phyloP scores from a whole-genome alignment of 352 stramenopile species.

The Phytophthora sp. region DNA sequence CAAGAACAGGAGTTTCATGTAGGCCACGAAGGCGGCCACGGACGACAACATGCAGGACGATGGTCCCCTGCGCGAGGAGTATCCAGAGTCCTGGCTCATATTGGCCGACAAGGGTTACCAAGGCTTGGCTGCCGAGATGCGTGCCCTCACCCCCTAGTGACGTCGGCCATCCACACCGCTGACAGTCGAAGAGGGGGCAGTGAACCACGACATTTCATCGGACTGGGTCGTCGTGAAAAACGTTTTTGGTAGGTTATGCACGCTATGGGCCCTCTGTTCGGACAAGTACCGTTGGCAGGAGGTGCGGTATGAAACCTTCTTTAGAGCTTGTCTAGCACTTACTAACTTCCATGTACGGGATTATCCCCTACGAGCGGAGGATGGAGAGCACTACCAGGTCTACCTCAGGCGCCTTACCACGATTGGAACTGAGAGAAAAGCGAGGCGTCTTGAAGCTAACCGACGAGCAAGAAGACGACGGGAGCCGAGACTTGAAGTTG shows the following conservation, averaged over 20 bases:
- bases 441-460: too few species aligned
- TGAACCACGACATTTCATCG: too few species aligned
- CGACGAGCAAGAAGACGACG: too few species aligned
- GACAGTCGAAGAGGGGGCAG: too few species aligned
- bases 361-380: not conserved
- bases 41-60: not conserved
- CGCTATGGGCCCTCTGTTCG: constrained; percentile 2
- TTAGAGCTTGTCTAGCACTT: constrained; percentile 8
- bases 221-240: too few species aligned
- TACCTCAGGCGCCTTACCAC: too few species aligned
- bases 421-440: too few species aligned
- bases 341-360: constrained; percentile 3
- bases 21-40: not conserved
- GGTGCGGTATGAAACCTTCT: not conserved
- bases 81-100: constrained; percentile 1
- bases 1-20: constrained; percentile 10
- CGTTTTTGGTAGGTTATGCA: not conserved
- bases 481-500: too few species aligned
- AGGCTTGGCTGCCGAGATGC: too few species aligned
- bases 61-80: not conserved
- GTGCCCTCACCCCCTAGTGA: too few species aligned
- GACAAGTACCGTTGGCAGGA: constrained; percentile 13
- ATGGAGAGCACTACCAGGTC: too few species aligned
- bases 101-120: constrained; percentile 12
- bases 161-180: too few species aligned